phyloP scores from a whole-genome alignment of 441 rosid genomes.

The Gossypium aridum region DNA sequence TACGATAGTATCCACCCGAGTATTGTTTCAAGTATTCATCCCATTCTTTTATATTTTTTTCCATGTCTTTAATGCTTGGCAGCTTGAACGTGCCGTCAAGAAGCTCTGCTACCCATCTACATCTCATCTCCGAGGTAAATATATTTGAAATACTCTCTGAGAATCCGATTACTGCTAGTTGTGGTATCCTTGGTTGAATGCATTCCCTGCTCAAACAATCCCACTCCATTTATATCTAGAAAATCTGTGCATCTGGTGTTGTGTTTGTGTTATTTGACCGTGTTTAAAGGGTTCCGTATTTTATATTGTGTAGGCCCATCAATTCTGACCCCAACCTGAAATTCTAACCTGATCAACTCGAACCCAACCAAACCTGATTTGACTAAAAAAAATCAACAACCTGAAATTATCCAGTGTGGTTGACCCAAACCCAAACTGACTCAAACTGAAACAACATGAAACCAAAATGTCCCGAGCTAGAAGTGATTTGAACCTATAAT shows the following conservation, averaged over 20 bases:
- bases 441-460: too few relatives aligned
- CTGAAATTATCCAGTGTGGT: too few relatives aligned
- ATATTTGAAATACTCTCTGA: slow-evolving; percentile 24
- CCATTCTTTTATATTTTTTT: slow-evolving; percentile 21
- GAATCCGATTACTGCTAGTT: slow-evolving; percentile 35
- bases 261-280: not conserved
- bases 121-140: slow-evolving; percentile 30
- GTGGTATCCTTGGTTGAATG: slow-evolving; percentile 37
- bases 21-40: slow-evolving; percentile 19
- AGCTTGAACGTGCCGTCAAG: slow-evolving; percentile 28
- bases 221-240: not conserved
- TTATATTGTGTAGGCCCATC: not conserved
- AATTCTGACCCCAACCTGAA: too few relatives aligned
- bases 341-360: too few relatives aligned
- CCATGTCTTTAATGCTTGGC: slow-evolving; percentile 28
- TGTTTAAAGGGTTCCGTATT: not conserved
- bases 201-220: slow-evolving; percentile 26
- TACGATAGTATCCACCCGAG: slow-evolving; percentile 18
- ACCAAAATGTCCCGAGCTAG: too few relatives aligned
- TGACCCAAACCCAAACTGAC: too few relatives aligned
- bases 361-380: too few relatives aligned
- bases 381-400: too few relatives aligned
- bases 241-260: not conserved
- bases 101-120: slow-evolving; percentile 34
- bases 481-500: too few relatives aligned